phyloP scores from a whole-genome alignment of 176 grass and related monocot genomes.

The Aegilops tauschii region DNA sequence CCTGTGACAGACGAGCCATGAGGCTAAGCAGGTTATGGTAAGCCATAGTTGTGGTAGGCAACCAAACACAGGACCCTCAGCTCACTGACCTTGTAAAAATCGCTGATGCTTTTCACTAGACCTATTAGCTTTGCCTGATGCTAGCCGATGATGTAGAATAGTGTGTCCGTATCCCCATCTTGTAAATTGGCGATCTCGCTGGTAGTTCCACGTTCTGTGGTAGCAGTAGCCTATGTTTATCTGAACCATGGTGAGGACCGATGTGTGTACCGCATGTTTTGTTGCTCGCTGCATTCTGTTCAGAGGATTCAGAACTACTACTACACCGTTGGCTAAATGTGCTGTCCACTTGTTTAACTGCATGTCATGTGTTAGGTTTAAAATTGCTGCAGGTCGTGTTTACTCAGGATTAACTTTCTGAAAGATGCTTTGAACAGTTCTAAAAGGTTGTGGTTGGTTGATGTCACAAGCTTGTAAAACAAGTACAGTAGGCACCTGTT shows the following conservation, averaged over 20 bases:
- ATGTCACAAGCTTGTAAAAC: not conserved
- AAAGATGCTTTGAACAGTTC: not conserved
- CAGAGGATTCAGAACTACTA: not conserved
- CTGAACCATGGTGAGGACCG: not conserved
- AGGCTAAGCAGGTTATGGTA: not conserved
- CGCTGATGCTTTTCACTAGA: not conserved
- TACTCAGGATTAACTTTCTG: not conserved
- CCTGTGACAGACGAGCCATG: not conserved
- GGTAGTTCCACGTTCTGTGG: slow-evolving; percentile 17
- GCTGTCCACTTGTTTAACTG: not conserved
- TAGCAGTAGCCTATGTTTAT: not conserved
- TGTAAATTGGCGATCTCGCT: slow-evolving; percentile 43
- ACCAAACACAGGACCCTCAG: not conserved
- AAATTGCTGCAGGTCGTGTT: not conserved
- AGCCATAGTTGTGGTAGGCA: not conserved
- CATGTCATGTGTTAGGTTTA: not conserved
- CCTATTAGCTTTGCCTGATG: slow-evolving; percentile 23
- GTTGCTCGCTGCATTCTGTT: slow-evolving; percentile 30
- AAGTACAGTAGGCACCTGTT: not conserved
- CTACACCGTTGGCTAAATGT: not conserved
- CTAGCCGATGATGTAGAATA: slow-evolving; percentile 36
- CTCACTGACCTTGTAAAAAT: slow-evolving; percentile 45
- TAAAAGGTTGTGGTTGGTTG: not conserved
- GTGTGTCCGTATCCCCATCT: not conserved
- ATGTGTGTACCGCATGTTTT: slow-evolving; percentile 4